Percentiles rank a stretch among this genome's conserved stretches.
These are phyloP conservation scores for maize (Zea mays) DNA, from an alignment of 176 grass and related monocot genomes.

Conservation along the genomic window Zm-B73-REFERENCE-NAM-5.0 NC_050100.1:16686501-16687000, in stretches of 20 bases:
- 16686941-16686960: conserved; percentile 5
- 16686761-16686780: neutral
- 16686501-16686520: neutral
- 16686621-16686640: neutral
- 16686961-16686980: conserved; percentile 22
- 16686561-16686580: neutral
- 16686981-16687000: conserved; percentile 5
- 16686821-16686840: neutral
- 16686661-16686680: neutral
- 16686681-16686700: too few relatives aligned
- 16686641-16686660: neutral
- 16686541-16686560: neutral
- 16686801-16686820: neutral
- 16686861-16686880: neutral
- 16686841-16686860: neutral
- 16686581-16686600: neutral
- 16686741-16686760: neutral
- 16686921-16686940: conserved; percentile 3
- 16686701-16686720: too few relatives aligned
- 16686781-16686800: neutral
- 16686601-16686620: neutral
- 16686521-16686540: neutral
- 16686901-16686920: neutral
- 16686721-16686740: neutral
- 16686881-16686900: conserved; percentile 4